Evolutionary conservation across 2,329 filamentous ascomycete genomes (phyloP).

Genomic region (Lasiodiplodia sp.): DNA sequence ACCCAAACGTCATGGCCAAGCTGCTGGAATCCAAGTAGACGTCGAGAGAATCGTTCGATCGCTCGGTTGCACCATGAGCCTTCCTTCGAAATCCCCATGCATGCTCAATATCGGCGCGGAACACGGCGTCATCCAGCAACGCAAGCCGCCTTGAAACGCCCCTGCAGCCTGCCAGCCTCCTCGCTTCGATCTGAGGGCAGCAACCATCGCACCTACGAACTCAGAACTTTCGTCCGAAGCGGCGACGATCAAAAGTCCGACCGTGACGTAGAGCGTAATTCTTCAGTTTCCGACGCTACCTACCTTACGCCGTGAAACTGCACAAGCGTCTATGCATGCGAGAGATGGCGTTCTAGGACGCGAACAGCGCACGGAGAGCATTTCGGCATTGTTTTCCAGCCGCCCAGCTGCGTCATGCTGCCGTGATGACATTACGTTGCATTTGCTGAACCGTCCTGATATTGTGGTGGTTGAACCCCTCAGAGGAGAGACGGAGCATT

Average conservation of each 20-base stretch:
- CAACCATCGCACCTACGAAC: background rate
- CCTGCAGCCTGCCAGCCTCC: background rate
- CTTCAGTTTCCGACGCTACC: background rate
- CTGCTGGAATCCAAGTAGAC: background rate
- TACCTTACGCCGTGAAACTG: background rate
- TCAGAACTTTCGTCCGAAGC: background rate
- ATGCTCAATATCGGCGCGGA: background rate
- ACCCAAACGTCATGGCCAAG: background rate
- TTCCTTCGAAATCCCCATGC: constrained; percentile 1
- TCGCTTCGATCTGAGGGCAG: background rate
- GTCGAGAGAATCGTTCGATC: constrained; percentile 4
- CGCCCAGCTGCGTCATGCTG: background rate
- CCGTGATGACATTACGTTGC: background rate
- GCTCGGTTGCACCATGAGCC: background rate
- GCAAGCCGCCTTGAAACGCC: background rate
- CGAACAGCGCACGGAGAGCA: background rate
- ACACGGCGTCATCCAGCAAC: background rate
- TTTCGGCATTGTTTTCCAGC: background rate
- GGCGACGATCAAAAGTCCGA: background rate
- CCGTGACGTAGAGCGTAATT: background rate
- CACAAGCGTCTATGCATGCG: background rate
- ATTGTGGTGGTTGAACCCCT: background rate
- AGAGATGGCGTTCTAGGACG: background rate
- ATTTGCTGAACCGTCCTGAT: background rate
- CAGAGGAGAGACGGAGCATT: background rate